A percentile compares a stretch with the other conserved stretches of the same genome.
These are phyloP conservation scores for Elongisporangium anandrum DNA, from an alignment of 352 stramenopile genomes.

Conservation along the genomic window DNA sequence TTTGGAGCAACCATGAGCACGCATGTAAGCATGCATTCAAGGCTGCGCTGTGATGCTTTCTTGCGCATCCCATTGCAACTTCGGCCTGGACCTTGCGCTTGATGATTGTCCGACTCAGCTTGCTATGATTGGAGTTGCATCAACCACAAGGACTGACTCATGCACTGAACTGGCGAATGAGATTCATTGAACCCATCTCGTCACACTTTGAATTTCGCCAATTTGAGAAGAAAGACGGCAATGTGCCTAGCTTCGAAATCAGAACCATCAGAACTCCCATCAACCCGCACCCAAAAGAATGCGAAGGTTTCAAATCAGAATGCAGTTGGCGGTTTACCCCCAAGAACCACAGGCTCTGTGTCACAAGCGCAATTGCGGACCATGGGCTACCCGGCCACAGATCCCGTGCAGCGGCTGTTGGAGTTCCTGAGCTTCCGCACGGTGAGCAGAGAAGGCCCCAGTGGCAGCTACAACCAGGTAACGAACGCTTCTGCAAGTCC, in stretches of 20 bases:
- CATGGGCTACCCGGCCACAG: slow-evolving; percentile 6
- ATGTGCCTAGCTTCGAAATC: no score
- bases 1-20: no score
- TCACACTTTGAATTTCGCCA: neutral
- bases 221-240: no score
- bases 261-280: no score
- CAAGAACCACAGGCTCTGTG: no score
- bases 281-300: no score
- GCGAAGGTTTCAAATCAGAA: no score
- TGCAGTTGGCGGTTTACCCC: no score
- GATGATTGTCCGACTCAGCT: neutral
- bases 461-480: slow-evolving; percentile 61
- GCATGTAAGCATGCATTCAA: no score
- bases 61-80: no score
- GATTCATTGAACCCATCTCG: neutral
- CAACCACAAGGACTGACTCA: neutral
- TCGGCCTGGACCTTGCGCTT: neutral
- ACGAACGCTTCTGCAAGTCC: neutral
- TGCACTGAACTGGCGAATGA: neutral
- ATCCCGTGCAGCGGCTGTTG: slow-evolving; percentile 52
- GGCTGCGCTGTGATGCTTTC: no score
- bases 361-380: no score
- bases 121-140: neutral
- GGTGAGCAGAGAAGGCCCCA: slow-evolving; percentile 66
- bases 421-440: slow-evolving; percentile 75